Percentiles rank a stretch among this genome's conserved stretches.
Conservation (phyloP, 768 basidiomycete species). For the Cystofilobasidium ferigula region DNA sequence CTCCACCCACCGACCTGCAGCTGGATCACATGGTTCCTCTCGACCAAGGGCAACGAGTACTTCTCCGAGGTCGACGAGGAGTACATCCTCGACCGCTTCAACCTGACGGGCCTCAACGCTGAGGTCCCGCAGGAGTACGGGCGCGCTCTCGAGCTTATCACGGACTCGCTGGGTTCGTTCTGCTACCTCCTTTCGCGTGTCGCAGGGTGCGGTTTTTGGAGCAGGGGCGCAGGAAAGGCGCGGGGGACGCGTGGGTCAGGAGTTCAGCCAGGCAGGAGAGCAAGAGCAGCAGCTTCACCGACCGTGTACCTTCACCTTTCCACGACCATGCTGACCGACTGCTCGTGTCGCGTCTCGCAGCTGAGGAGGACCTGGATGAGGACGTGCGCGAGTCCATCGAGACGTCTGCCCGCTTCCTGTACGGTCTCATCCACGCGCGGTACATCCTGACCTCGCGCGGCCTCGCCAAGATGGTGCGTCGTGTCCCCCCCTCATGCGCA, state of each 20-base stretch:
- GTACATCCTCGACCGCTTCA: constrained; percentile 99
- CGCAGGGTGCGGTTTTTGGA: background rate
- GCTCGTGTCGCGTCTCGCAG: constrained; percentile 40
- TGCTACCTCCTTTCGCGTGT: background rate
- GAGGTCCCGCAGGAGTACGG: constrained; percentile 83
- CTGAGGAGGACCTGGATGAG: constrained; percentile 82
- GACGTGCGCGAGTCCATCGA: constrained; percentile 84
- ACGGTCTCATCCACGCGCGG: constrained; percentile 90
- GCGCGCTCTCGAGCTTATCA: constrained; percentile 88
- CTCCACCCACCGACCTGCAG: constrained; percentile 40
- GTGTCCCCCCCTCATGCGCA: constrained; percentile 17
- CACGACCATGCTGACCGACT: background rate
- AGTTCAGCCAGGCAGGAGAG: background rate
- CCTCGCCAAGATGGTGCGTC: constrained; percentile 78
- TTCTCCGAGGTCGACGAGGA: constrained; percentile 97
- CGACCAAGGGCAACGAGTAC: constrained; percentile 96
- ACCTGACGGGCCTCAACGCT: constrained; percentile 87
- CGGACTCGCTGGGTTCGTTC: constrained; percentile 75
- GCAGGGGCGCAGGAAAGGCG: background rate
- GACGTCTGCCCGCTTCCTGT: constrained; percentile 81
- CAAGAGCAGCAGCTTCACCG: background rate
- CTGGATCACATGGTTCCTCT: constrained; percentile 96
- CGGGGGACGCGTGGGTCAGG: background rate
- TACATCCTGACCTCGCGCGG: constrained; percentile 95
- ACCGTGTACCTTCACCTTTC: background rate